Evolutionary conservation across 352 stramenopile species (phyloP), one percentile per base, ranked within the genome.

Genomic region (Phytopythium boreale): DNA sequence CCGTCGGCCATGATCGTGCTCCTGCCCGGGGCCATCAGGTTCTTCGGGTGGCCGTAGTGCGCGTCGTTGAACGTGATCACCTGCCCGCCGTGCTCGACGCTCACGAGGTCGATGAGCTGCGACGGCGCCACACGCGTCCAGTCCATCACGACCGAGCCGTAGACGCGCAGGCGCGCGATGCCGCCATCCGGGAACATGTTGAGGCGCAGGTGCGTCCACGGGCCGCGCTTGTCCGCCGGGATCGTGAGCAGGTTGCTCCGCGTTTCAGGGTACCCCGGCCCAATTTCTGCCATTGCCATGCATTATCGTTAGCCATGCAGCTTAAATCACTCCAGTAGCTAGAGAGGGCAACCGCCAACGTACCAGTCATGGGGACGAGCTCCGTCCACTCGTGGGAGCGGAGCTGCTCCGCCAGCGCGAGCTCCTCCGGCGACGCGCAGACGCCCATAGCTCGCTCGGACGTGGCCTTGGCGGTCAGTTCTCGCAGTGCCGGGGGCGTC

Each of bases 101-200:
- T 87, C 12, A 95, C 94, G 2, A 98, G 69, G 71, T 98, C 95
- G 8, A 95, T 63, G 63, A 89, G 69, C 62, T 88, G 70, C 27
- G 71, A 75, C 29, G 49, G 56, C 15, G 68, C 57, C 39, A 96
- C 73, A 24, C 69, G 69, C 12, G 66, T 72, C 83, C 86, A 95
- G 71, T 92, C 78, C 56, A 80, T 70, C 26, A 78, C 62, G 19
- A 96, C 87, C 19, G 74, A 67, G 24, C 87, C 88, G 61, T 86
- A 93, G 43, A 96, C 79, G 37, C 93, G 82, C 9, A 98, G 82
- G 24, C 94, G 83, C 63, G 84, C 95, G 4, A 98, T 88, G 43
- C 94, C 93, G 66, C 94, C 96, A 67, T 99, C 94, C 4, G 93
- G 95, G 67, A 91, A 98, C 66, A 98, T 98, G 56, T 88, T 97